Base-by-base conservation (phyloP, 306 rosid species). In the Pterocarpus macrocarpus region DNA sequence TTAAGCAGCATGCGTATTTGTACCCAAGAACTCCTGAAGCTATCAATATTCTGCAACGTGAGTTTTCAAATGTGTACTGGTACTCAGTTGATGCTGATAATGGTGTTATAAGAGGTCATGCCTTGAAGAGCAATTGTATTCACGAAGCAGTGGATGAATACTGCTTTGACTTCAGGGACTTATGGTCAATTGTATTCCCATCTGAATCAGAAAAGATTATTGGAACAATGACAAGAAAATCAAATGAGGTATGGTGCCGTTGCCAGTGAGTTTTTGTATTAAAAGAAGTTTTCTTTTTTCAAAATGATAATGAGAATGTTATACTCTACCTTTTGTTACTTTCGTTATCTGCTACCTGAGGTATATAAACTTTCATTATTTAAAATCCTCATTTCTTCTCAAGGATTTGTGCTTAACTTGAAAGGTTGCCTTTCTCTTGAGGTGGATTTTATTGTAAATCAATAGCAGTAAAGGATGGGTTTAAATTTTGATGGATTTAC, bases 11-110 rank as follows among this genome's bases (percentile, higher is more conserved):
- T 73, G 94, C 90, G 63, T 85, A 90, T 90, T 80, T 96, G 65
- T 92, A 93, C 88, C 99, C 99, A 16, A 91, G 85, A 90, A 93
- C 97, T 69, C 77, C 88, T 34, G 99, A 96, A 82, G 97, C 98
- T 76, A 69, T 88, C 82, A 76, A 82, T 72, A 92, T 90, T 74
- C 81, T 96, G 69, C 89, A 86, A 84, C 89, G 57, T 0, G 97
- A 92, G 81, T 90, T 87, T 87, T 82, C 93, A 84, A 96, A 93
- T 85, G 78, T 96, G 62, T 93, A 96, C 86, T 96, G 99, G 99
- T 92, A 92, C 85, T 89, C 99, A 8, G 97, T 93, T 63, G 97
- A 90, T 65, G 69, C 82, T 84, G 88, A 90, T 85, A 86, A 84
- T 83, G 97, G 97, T 82, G 82, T 89, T 72, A 85, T 96, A 64